Percentiles rank a stretch among this genome's conserved stretches.
These are phyloP conservation scores for Myxozyma sirexii DNA, from an alignment of 805 yeast genomes.

Conservation along the genomic window DNA sequence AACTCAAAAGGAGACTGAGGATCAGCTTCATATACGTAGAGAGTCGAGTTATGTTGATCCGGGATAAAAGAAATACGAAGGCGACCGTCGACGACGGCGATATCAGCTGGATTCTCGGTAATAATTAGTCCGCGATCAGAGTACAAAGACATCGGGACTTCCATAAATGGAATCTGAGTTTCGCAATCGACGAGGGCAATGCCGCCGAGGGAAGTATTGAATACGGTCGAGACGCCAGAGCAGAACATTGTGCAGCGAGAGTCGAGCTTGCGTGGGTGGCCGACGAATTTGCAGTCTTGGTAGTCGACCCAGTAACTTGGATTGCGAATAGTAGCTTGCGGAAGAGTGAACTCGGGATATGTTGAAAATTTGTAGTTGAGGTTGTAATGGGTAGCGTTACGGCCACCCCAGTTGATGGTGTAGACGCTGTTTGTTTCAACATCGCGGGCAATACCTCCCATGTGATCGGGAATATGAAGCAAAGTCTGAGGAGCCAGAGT, in stretches of 20 bases:
- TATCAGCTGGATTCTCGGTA: slow-evolving; percentile 19
- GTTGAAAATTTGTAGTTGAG: neutral
- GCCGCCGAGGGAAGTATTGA: slow-evolving; percentile 5
- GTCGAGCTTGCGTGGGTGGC: slow-evolving; percentile 3
- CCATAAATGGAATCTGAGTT: slow-evolving; percentile 9
- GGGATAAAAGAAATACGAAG: slow-evolving; percentile 22
- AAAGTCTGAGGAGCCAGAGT: slow-evolving; percentile 13
- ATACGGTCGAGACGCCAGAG: slow-evolving; percentile 11
- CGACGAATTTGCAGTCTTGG: slow-evolving; percentile 22
- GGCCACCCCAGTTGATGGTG: slow-evolving; percentile 19
- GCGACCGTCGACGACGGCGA: slow-evolving; percentile 14
- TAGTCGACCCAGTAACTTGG: slow-evolving; percentile 19
- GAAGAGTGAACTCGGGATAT: slow-evolving; percentile 8
- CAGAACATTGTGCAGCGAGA: slow-evolving; percentile 13
- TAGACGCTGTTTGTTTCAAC: slow-evolving; percentile 2
- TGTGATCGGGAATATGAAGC: slow-evolving; percentile 16
- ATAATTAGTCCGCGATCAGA: slow-evolving; percentile 11
- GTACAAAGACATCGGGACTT: slow-evolving; percentile 12
- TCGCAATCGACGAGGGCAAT: slow-evolving; percentile 19
- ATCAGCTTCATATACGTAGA: slow-evolving; percentile 19
- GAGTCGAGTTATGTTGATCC: slow-evolving; percentile 22
- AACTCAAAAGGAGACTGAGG: slow-evolving; percentile 21
- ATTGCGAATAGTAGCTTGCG: neutral
- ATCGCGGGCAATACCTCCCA: slow-evolving; percentile 20
- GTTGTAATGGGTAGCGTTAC: slow-evolving; percentile 13